These are phyloP conservation scores for Stylosanthes scabra DNA, from an alignment of 331 rosid species.

Conservation along the genomic window DNA sequence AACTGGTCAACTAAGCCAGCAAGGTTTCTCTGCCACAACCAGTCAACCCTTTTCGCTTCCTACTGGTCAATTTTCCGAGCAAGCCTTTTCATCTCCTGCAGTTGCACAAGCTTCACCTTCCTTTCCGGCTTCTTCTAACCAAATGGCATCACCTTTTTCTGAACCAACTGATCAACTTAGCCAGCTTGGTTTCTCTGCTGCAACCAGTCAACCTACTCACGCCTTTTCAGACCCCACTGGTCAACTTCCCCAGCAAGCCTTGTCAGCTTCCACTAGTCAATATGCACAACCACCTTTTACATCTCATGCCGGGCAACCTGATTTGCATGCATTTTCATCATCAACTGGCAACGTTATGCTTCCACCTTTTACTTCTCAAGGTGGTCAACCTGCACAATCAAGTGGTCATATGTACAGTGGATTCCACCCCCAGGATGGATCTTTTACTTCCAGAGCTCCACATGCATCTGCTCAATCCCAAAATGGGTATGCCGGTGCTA, in stretches of 20 bases:
- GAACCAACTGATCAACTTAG: conserved; percentile 41
- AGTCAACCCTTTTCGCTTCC: conserved; percentile 49
- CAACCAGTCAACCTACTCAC: conserved; percentile 55
- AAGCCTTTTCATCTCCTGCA: conserved; percentile 36
- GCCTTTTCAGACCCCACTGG: conserved; percentile 41
- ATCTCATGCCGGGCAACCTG: conserved; percentile 55
- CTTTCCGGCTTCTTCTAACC: conserved; percentile 47
- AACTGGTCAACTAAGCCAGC: conserved; percentile 46
- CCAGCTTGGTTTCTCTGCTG: conserved; percentile 51
- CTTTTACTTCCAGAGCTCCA: conserved; percentile 42
- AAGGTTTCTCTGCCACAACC: conserved; percentile 47
- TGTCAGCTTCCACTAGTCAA: conserved; percentile 38
- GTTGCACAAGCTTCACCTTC: conserved; percentile 47
- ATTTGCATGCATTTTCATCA: conserved; percentile 47
- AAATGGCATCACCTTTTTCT: conserved; percentile 48
- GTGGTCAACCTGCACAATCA: conserved; percentile 54
- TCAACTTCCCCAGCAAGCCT: conserved; percentile 52
- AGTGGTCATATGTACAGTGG: conserved; percentile 56
- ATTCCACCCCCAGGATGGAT: conserved; percentile 60
- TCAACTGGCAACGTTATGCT: conserved; percentile 48
- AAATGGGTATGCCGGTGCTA: conserved; percentile 60
- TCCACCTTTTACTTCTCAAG: conserved; percentile 45
- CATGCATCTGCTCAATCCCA: conserved; percentile 62
- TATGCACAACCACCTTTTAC: conserved; percentile 49
- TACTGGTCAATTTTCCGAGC: conserved; percentile 52